phyloP scores from a whole-genome alignment of 768 basidiomycete species.

The Auricularia auricula-judae region DNA sequence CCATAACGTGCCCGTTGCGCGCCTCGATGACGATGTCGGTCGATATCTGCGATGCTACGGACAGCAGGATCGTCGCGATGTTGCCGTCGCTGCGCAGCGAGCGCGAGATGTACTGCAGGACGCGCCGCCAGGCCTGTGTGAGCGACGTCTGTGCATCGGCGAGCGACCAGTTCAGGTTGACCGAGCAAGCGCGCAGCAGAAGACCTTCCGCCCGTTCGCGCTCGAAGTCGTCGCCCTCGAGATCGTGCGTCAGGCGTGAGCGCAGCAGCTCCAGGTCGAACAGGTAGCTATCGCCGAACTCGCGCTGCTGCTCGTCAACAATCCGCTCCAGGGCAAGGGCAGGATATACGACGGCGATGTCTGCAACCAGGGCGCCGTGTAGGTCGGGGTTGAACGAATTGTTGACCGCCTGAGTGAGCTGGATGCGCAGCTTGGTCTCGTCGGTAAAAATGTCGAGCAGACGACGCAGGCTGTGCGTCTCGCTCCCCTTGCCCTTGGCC shows the following conservation, averaged over 20 bases:
- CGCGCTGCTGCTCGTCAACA: slow-evolving; percentile 55
- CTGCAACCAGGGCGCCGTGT: slow-evolving; percentile 47
- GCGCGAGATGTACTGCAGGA: slow-evolving; percentile 53
- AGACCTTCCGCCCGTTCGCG: slow-evolving; percentile 34
- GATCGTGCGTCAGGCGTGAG: slow-evolving; percentile 11
- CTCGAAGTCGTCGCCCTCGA: slow-evolving; percentile 26
- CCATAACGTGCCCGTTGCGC: slow-evolving; percentile 76
- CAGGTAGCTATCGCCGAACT: slow-evolving; percentile 70
- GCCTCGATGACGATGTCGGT: slow-evolving; percentile 54
- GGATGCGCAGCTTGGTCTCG: slow-evolving; percentile 46
- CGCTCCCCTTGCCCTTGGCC: slow-evolving; percentile 14
- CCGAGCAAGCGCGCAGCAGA: slow-evolving; percentile 50
- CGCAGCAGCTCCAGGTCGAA: slow-evolving; percentile 46
- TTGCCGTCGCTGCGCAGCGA: slow-evolving; percentile 52
- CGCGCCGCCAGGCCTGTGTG: slow-evolving; percentile 65
- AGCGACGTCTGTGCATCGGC: slow-evolving; percentile 67
- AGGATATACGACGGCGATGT: slow-evolving; percentile 41
- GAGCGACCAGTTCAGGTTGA: slow-evolving; percentile 84
- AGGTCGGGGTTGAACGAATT: slow-evolving; percentile 64
- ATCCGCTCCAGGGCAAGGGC: slow-evolving; percentile 56
- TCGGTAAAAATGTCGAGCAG: slow-evolving; percentile 37
- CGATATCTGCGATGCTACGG: slow-evolving; percentile 53
- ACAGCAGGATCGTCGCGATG: slow-evolving; percentile 44
- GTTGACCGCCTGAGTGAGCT: slow-evolving; percentile 56
- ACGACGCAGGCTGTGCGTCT: slow-evolving; percentile 12